Base-by-base conservation (phyloP, 2,329 filamentous ascomycete genomes). In the Pseudopyricularia javanii region DNA sequence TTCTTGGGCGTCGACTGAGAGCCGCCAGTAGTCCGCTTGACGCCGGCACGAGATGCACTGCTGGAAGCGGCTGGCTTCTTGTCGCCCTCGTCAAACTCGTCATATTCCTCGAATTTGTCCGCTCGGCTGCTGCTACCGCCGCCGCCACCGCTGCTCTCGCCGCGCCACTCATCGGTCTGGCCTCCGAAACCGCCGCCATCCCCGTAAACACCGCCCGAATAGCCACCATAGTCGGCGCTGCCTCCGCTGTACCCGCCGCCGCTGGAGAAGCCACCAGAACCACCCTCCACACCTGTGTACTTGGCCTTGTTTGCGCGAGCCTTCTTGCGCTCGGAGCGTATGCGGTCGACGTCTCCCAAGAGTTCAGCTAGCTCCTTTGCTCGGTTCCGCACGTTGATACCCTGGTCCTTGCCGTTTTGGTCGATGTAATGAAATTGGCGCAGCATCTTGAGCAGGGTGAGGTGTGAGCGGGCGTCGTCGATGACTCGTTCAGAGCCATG, bases 381-480 rank as follows among this genome's bases (percentile, higher is more conserved):
- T 59, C 93, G 82, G 71, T 97, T 97, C 59, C 93, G 86, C 55
- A 98, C 93, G 64, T 98, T 98, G 69, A 98, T 82, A 56, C 93
- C 93, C 69, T 98, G 93, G 65, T 98, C 93, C 70, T 98, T 98
- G 67, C 93, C 93, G 68, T 97, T 97, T 66, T 81, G 78, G 65
- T 98, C 83, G 68, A 98, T 97, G 70, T 78, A 98, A 71, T 98
- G 93, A 70, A 98, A 98, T 68, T 98, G 93, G 54, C 91, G 88
- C 53, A 98, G 80, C 93, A 98, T 98, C 71, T 96, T 95, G 55
- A 98, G 79, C 9, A 97, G 82, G 15, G 91, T 94, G 56, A 98
- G 82, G 68, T 98, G 93, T 54, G 91, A 91, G 61, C 93, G 83
- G 54, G 93, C 93, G 70, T 98, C 93, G 69, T 98, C 93, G 59